These are phyloP conservation scores for Phytophthora ramorum DNA, from an alignment of 352 stramenopile genomes.

Conservation along the genomic window DNA sequence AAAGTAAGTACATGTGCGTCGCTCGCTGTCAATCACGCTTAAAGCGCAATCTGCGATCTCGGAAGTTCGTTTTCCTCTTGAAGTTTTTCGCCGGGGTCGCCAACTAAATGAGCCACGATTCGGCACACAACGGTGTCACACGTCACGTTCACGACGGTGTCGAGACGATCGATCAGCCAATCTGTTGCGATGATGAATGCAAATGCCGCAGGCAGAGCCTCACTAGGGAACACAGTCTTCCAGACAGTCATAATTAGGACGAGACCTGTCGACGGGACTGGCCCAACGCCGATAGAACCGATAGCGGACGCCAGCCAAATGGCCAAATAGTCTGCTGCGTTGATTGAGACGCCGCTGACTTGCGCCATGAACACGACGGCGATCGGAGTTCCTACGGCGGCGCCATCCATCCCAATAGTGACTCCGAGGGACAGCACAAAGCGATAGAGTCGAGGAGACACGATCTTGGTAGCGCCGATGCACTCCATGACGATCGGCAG, in stretches of 20 bases:
- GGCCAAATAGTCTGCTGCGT: constrained; percentile 53
- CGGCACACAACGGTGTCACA: constrained; percentile 64
- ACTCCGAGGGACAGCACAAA: constrained; percentile 72
- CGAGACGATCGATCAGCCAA: constrained; percentile 66
- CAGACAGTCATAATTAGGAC: constrained; percentile 80
- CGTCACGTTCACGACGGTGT: constrained; percentile 68
- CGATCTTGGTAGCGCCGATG: constrained; percentile 55
- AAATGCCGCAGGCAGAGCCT: constrained; percentile 53
- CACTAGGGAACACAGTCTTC: constrained; percentile 57
- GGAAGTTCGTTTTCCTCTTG: constrained; percentile 12
- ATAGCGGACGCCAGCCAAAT: constrained; percentile 65
- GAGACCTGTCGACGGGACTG: constrained; percentile 66
- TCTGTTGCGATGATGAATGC: constrained; percentile 64
- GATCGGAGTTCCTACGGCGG: constrained; percentile 75
- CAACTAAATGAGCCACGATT: constrained; percentile 49
- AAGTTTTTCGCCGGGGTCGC: constrained; percentile 14
- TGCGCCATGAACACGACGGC: constrained; percentile 76
- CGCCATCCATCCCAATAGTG: constrained; percentile 70
- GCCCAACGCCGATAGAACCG: constrained; percentile 68
- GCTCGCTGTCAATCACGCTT: neutral
- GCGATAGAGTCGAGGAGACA: constrained; percentile 54
- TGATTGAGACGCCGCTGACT: constrained; percentile 42
- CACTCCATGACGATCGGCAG: constrained; percentile 69
- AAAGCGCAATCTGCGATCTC: constrained; percentile 6
- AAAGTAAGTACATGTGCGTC: too few species aligned